Conservation (phyloP, 306 rosid genomes). For the Prunus persica region DNA sequence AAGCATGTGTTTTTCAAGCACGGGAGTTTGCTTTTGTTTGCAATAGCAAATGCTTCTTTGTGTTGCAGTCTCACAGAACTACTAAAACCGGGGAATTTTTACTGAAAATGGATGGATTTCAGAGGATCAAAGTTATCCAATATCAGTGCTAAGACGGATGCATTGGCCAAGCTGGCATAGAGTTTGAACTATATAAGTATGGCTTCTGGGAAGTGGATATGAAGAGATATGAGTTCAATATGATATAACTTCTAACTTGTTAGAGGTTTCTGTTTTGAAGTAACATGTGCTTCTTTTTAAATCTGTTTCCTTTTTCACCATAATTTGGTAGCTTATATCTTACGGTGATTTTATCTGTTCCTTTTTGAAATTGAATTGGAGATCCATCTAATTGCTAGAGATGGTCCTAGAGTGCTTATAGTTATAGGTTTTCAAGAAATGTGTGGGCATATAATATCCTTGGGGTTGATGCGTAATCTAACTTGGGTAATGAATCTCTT, state of each 20-base stretch:
- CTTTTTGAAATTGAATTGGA: neutral
- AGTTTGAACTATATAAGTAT: neutral
- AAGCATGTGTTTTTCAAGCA: neutral
- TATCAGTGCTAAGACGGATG: slow-evolving; percentile 5
- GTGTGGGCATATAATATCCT: neutral
- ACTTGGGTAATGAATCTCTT: neutral
- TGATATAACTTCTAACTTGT: neutral
- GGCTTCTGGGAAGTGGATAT: neutral
- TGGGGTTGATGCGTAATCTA: neutral
- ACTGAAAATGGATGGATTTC: neutral
- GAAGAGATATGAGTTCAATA: neutral
- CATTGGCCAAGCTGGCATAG: slow-evolving; percentile 4
- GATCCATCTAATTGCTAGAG: neutral
- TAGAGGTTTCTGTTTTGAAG: neutral
- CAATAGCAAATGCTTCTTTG: slow-evolving; percentile 9
- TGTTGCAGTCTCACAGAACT: neutral
- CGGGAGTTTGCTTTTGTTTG: slow-evolving; percentile 1
- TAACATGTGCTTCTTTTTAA: neutral
- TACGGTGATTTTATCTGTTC: too few species aligned
- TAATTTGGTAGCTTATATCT: neutral
- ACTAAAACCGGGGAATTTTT: neutral
- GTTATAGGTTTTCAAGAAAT: neutral
- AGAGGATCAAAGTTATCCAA: neutral
- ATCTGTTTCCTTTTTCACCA: neutral
- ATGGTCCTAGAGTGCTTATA: neutral